phyloP scores from a whole-genome alignment of 495 filamentous ascomycete species.

The Haplographium delicatum region DNA sequence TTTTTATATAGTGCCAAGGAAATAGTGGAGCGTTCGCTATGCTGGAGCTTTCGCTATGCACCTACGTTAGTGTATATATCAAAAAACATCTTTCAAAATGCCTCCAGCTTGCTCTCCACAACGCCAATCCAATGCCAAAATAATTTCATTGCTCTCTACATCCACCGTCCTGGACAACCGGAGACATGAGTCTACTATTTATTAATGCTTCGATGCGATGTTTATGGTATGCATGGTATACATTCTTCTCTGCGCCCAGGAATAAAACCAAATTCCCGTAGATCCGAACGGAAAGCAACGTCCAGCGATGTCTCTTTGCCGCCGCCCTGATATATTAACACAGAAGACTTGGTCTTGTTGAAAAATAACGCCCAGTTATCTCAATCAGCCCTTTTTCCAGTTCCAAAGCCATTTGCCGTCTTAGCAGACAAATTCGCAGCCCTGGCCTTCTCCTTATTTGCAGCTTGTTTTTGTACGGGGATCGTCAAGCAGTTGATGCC shows the following conservation, averaged over 20 bases:
- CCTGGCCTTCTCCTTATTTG: conserved; percentile 23
- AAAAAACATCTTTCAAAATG: conserved; percentile 2
- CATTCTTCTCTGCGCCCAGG: not conserved
- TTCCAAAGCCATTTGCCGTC: conserved; percentile 11
- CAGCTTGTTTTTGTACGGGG: conserved; percentile 51
- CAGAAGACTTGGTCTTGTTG: no score
- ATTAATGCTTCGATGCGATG: not conserved
- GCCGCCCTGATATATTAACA: not conserved
- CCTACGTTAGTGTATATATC: not conserved
- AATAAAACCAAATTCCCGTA: not conserved
- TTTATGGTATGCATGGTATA: not conserved
- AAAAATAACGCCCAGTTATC: not conserved
- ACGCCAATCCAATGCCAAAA: conserved; percentile 3
- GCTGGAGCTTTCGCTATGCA: no score
- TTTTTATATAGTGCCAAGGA: no score
- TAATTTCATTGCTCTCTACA: not conserved
- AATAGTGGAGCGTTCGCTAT: no score
- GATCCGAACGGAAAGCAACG: not conserved
- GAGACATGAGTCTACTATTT: not conserved
- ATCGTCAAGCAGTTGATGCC: conserved; percentile 94
- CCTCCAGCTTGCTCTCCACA: conserved; percentile 1
- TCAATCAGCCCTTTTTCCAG: conserved; percentile 20
- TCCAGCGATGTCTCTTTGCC: not conserved
- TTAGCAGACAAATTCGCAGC: conserved; percentile 10
- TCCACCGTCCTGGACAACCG: no score